phyloP scores from a whole-genome alignment of 164 flowering plant genomes.

The Kalanchoe fedtschenkoi region DNA sequence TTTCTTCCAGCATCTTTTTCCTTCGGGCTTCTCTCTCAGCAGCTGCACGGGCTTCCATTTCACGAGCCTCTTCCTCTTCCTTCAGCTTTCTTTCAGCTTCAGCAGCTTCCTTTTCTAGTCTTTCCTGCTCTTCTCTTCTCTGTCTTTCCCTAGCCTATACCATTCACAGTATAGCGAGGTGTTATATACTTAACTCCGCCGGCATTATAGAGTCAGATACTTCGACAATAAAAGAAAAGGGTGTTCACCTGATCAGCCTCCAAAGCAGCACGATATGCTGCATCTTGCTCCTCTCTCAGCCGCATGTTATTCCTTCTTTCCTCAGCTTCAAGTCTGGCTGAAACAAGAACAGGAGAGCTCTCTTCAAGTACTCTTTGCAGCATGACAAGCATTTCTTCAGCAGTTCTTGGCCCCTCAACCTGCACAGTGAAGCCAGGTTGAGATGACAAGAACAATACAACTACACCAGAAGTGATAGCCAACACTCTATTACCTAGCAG shows the following conservation, averaged over 20 bases:
- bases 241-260: slow-evolving; percentile 95
- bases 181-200: background rate
- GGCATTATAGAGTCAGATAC: background rate
- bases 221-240: slow-evolving; percentile 5
- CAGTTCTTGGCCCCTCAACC: slow-evolving; percentile 87
- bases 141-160: slow-evolving; percentile 85
- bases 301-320: slow-evolving; percentile 75
- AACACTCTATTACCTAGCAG: too few species aligned
- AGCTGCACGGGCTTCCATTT: slow-evolving; percentile 79
- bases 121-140: slow-evolving; percentile 80
- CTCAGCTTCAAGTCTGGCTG: slow-evolving; percentile 89
- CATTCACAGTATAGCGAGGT: background rate
- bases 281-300: slow-evolving; percentile 98
- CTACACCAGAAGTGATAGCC: background rate
- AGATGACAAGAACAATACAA: background rate
- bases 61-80: slow-evolving; percentile 90
- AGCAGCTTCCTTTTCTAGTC: slow-evolving; percentile 81
- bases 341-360: slow-evolving; percentile 73
- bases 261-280: slow-evolving; percentile 90
- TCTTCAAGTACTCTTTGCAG: slow-evolving; percentile 87
- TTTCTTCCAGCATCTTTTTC: slow-evolving; percentile 68
- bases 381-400: slow-evolving; percentile 64
- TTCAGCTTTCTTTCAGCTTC: slow-evolving; percentile 83
- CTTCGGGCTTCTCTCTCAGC: slow-evolving; percentile 82
- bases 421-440: too few species aligned